Percentiles rank a stretch among this genome's conserved stretches.
These are phyloP conservation scores for Leccinum truebloodii DNA, from an alignment of 768 basidiomycete species.

Conservation along the genomic window DNA sequence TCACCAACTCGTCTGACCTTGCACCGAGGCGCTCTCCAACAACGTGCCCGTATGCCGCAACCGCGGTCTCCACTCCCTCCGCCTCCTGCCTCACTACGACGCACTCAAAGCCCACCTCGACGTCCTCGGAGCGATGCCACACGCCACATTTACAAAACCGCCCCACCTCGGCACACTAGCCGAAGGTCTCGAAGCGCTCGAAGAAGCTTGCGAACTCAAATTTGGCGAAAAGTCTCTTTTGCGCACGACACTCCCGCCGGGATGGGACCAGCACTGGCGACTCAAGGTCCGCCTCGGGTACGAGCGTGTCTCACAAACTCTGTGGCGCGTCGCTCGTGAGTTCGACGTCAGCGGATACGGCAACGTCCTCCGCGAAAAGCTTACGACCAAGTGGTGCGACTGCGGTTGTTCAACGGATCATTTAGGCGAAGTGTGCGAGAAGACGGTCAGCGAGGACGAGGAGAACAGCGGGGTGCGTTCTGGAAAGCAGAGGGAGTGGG, in stretches of 20 bases:
- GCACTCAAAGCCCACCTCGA: slow-evolving; percentile 64
- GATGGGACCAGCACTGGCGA: slow-evolving; percentile 60
- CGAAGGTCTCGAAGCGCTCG: slow-evolving; percentile 61
- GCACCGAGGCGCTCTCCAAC: slow-evolving; percentile 63
- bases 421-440: slow-evolving; percentile 74
- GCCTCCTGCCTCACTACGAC: slow-evolving; percentile 59
- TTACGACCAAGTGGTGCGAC: slow-evolving; percentile 77
- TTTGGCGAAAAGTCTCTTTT: slow-evolving; percentile 41
- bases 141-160: slow-evolving; percentile 61
- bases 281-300: slow-evolving; percentile 63
- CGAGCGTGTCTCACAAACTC: slow-evolving; percentile 58
- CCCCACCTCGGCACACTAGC: slow-evolving; percentile 61
- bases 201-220: slow-evolving; percentile 63
- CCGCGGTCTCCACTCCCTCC: slow-evolving; percentile 67
- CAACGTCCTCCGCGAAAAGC: slow-evolving; percentile 64
- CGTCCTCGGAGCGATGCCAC: slow-evolving; percentile 56
- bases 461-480: slow-evolving; percentile 55
- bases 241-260: slow-evolving; percentile 36
- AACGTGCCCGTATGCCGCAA: slow-evolving; percentile 64
- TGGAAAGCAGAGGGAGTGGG: slow-evolving; percentile 77
- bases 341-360: slow-evolving; percentile 77
- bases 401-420: slow-evolving; percentile 82
- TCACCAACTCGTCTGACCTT: not conserved
- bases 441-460: slow-evolving; percentile 69
- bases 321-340: slow-evolving; percentile 71